Conservation (phyloP, 257 asterid species). For the Solanum paucissectum region DNA sequence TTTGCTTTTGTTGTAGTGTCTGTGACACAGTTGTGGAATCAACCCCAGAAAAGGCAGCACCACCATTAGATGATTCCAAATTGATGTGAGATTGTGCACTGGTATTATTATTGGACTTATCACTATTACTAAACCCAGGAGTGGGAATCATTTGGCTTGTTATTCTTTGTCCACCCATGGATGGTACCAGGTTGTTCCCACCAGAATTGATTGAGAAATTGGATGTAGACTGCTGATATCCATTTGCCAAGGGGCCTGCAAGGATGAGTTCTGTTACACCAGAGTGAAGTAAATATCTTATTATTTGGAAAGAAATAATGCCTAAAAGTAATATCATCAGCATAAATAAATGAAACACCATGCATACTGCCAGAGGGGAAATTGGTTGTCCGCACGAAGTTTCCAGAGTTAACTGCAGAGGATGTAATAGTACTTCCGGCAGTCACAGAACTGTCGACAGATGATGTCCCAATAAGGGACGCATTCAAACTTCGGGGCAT, state of each 20-base stretch:
- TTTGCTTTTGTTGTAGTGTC: conserved; percentile 68
- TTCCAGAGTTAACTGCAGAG: conserved; percentile 50
- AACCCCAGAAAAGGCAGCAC: conserved; percentile 42
- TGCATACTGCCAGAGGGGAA: conserved; percentile 36
- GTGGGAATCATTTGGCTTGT: conserved; percentile 97
- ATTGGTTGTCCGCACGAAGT: conserved; percentile 42
- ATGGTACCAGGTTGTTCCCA: conserved; percentile 46
- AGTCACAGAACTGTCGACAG: conserved; percentile 45
- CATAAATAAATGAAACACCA: conserved; percentile 41
- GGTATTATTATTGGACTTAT: conserved; percentile 28
- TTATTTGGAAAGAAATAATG: not conserved
- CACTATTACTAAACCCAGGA: conserved; percentile 66
- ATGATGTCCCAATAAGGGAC: conserved; percentile 35
- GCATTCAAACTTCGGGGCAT: conserved; percentile 61
- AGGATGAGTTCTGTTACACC: conserved; percentile 14
- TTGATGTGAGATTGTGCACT: conserved; percentile 41
- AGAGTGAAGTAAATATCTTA: conserved; percentile 8
- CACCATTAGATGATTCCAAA: conserved; percentile 42
- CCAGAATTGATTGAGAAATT: conserved; percentile 47
- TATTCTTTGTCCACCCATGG: conserved; percentile 63
- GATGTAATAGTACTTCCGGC: conserved; percentile 42
- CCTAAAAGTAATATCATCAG: conserved; percentile 29
- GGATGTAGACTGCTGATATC: conserved; percentile 60
- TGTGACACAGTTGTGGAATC: conserved; percentile 54
- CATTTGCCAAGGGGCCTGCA: conserved; percentile 60